Base-by-base conservation (phyloP, 768 basidiomycete species). In the Exsudoporus frostii region DNA sequence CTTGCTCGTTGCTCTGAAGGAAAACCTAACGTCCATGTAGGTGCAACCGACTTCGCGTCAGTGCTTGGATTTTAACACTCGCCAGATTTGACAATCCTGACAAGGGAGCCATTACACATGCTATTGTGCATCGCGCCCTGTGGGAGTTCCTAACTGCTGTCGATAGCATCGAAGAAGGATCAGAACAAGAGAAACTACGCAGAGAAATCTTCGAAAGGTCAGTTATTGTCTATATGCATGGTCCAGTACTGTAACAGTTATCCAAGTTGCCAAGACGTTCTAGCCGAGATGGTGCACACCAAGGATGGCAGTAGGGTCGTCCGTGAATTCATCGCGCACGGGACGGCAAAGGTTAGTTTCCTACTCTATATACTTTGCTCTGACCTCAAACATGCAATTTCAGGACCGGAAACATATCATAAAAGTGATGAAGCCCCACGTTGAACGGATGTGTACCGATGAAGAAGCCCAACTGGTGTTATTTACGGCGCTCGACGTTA, bases 271-370 rank as follows among this genome's bases (percentile, higher is more conserved):
- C 85, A 91, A 57, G 93, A 96, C 38, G 79, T 87, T 19, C 74
- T 96, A 7, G 86, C 93, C 0, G 94, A 97, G 65, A 90, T 96
- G 79, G 91, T 94, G 0, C 94, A 98, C 63, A 98, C 94, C 15
- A 92, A 84, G 64, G 90, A 96, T 60, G 94, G 94, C 19, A 90
- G 91, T 53, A 83, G 90, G 20, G 85, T 81, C 25, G 92, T 90
- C 4, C 83, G 94, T 39, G 86, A 93, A 56, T 90, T 97, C 67
- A 77, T 96, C 34, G 90, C 86, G 0, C 78, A 80, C 40, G 92
- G 92, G 5, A 82, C 79, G 13, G 92, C 94, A 5, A 98, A 97
- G 74, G 89, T 86, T 19, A 66, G 61, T 37, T 20, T 5, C 13
- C 5, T 20, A 11, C 24, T 25, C 14, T 9, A 22, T 30, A 14